Conservation (phyloP, 176 grass and related monocot genomes). For the Avena eriantha region DNA sequence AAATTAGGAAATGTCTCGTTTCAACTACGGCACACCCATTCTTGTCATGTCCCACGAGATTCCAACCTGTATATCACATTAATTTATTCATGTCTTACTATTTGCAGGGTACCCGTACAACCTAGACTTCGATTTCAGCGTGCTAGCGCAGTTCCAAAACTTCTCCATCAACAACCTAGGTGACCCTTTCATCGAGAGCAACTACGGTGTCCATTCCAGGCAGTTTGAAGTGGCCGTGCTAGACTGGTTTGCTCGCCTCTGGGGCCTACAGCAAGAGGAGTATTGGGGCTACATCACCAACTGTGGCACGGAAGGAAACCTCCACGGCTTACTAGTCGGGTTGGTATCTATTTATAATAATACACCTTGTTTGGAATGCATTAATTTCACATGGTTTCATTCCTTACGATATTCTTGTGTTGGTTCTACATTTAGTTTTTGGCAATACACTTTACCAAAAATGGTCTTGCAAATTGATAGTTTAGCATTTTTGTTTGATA, state of each 20-base stretch:
- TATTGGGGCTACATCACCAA: conserved; percentile 68
- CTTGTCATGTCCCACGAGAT: neutral
- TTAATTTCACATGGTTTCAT: neutral
- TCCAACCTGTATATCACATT: neutral
- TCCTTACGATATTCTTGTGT: too few species aligned
- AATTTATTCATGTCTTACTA: neutral
- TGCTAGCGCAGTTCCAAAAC: conserved; percentile 22
- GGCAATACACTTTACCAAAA: neutral
- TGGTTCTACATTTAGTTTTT: neutral
- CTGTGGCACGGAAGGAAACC: conserved; percentile 56
- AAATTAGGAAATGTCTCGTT: too few species aligned
- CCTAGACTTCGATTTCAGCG: conserved; percentile 51
- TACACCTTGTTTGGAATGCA: neutral
- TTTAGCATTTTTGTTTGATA: too few species aligned
- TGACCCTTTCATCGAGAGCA: conserved; percentile 66
- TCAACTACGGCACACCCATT: neutral
- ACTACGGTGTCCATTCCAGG: conserved; percentile 61
- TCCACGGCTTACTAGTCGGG: neutral
- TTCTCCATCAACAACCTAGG: conserved; percentile 57
- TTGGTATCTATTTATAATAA: too few species aligned
- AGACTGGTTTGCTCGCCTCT: conserved; percentile 63
- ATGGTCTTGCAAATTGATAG: too few species aligned
- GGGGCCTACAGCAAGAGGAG: conserved; percentile 30
- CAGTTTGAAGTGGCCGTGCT: conserved; percentile 52
- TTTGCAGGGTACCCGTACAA: conserved; percentile 53